Percentiles rank a stretch among this genome's conserved stretches.
phyloP scores from a whole-genome alignment of 1,284 basidiomycete species.

The Stereum hirsutum region DNA sequence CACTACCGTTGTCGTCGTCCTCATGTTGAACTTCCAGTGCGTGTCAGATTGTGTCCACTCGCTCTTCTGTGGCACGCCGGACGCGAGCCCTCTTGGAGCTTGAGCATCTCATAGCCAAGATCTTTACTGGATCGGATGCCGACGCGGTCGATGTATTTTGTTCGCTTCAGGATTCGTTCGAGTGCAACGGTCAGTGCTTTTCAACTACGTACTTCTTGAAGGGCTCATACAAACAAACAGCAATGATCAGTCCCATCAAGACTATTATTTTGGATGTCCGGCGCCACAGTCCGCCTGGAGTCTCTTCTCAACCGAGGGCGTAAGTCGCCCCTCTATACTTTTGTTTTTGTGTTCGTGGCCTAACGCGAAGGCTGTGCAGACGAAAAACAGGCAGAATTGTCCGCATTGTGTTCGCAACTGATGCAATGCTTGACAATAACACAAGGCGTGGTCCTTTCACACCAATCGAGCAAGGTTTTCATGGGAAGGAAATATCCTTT shows the following conservation, averaged over 20 bases:
- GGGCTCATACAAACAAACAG: slow-evolving; percentile 1
- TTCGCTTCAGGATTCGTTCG: slow-evolving; percentile 62
- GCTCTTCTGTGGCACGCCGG: slow-evolving; percentile 39
- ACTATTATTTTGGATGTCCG: slow-evolving; percentile 40
- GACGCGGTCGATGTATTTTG: slow-evolving; percentile 38
- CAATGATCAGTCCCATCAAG: slow-evolving; percentile 46
- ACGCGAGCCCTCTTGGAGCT: slow-evolving; percentile 43
- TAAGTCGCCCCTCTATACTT: slow-evolving; percentile 1
- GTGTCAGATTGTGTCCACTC: slow-evolving; percentile 53
- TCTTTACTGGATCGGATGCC: slow-evolving; percentile 33
- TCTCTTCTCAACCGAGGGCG: slow-evolving; percentile 15
- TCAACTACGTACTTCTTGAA: slow-evolving; percentile 1
- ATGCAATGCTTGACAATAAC: slow-evolving; percentile 55
- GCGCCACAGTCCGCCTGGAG: slow-evolving; percentile 16
- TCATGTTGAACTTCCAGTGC: too few relatives aligned
- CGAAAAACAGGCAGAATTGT: slow-evolving; percentile 33
- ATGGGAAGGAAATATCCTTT: slow-evolving; percentile 62
- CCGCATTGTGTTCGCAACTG: slow-evolving; percentile 38
- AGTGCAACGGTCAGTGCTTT: slow-evolving; percentile 68
- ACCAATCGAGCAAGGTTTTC: slow-evolving; percentile 57
- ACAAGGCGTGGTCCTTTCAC: slow-evolving; percentile 74
- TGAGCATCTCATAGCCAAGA: slow-evolving; percentile 49
- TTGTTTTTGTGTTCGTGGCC: too few relatives aligned
- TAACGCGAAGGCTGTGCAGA: too few relatives aligned
- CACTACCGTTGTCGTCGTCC: too few relatives aligned